Evolutionary conservation across 2,329 filamentous ascomycete genomes (phyloP), one percentile per base, ranked within the genome.

Genomic region (Mollisiaceae sp.): DNA sequence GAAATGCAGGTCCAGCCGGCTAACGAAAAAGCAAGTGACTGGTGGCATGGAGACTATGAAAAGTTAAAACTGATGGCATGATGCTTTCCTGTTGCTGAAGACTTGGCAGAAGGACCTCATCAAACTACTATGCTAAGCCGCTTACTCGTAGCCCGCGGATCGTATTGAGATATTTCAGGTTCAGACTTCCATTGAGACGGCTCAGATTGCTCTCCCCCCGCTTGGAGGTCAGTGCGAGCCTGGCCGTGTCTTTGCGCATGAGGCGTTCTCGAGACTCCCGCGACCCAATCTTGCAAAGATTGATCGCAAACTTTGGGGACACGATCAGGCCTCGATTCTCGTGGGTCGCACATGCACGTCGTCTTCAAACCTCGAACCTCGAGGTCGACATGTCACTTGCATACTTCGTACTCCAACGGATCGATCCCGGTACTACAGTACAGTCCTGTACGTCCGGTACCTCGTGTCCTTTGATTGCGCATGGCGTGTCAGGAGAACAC

Each of bases 301-400:
- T 54, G 50, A 12, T 54, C 50, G 15, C 50, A 54, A 54, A 54
- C n/a, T n/a, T n/a, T n/a, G n/a, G n/a, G n/a, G 24, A 54, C 11
- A 54, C n/a, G 45, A 50, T 50, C 15, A 20, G 14, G 18, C 18
- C 11, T 43, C n/a, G n/a, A n/a, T n/a, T n/a, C 14, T 43, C 41
- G 41, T 43, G 41, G 15, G 41, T 43, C 41, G 15, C 11, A 43
- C 12, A 43, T 15, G 41, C 15, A 18, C 6, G 41, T n/a, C n/a
- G 41, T 18, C 14, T 8, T 43, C 14, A 18, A 5, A 6, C n/a
- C 41, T 18, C n/a, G 27, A 32, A 6, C n/a, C n/a, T n/a, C n/a
- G n/a, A n/a, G n/a, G n/a, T n/a, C n/a, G 27, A 5, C 41, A n/a
- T 12, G 43, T 14, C 22, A 14, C 27, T 54, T 54, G 27, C 50